Evolutionary conservation across 2,329 filamentous ascomycete genomes (phyloP).

Genomic region (Epichloe scottii): DNA sequence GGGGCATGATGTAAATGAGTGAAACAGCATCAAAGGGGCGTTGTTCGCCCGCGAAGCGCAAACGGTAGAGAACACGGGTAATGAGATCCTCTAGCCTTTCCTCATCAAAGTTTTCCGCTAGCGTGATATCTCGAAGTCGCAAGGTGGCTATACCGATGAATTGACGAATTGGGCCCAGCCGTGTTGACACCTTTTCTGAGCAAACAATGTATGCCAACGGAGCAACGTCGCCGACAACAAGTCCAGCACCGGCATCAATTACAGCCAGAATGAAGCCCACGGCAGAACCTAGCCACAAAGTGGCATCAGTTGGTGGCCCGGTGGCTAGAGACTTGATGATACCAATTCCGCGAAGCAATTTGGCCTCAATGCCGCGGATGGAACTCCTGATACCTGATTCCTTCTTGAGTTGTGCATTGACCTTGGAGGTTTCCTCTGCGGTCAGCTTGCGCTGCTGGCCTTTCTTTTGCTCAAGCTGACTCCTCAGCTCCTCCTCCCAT

Average conservation of each 20-base stretch:
- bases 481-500: constrained; percentile 88
- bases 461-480: constrained; percentile 85
- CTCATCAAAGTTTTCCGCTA: constrained; percentile 59
- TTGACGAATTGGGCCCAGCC: constrained; percentile 62
- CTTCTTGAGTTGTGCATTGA: constrained; percentile 81
- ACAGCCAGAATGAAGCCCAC: constrained; percentile 60
- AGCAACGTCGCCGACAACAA: constrained; percentile 70
- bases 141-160: constrained; percentile 85
- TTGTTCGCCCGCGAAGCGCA: constrained; percentile 85
- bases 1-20: constrained; percentile 73
- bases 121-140: constrained; percentile 60
- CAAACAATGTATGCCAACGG: constrained; percentile 70
- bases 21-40: constrained; percentile 85
- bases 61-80: constrained; percentile 77
- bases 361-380: constrained; percentile 57
- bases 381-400: constrained; percentile 66
- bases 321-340: constrained; percentile 72
- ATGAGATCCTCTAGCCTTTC: constrained; percentile 77
- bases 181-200: constrained; percentile 58
- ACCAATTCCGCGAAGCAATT: constrained; percentile 69
- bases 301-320: constrained; percentile 80
- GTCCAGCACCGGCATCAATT: constrained; percentile 67
- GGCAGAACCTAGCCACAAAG: constrained; percentile 76
- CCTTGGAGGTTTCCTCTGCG: constrained; percentile 76
- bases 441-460: constrained; percentile 85